Evolutionary conservation across 495 filamentous ascomycete genomes (phyloP).

Genomic region (Penicillium arizonense): DNA sequence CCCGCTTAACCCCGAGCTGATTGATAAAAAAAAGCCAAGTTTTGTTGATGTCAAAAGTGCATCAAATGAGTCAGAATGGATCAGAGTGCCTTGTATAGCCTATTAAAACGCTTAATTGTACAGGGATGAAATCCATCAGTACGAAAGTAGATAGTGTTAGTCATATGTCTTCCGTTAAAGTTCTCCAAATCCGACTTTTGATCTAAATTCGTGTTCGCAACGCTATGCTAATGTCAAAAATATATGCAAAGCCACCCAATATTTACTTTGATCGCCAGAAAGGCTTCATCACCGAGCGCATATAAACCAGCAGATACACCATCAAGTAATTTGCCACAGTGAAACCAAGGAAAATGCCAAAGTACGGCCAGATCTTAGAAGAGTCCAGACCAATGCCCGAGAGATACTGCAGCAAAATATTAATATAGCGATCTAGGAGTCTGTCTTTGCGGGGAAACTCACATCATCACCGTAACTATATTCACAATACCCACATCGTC

Average conservation of each 20-base stretch:
- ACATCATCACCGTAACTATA: constrained; percentile 58
- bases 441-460: constrained; percentile 4
- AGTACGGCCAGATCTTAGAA: constrained; percentile 63
- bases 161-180: too few species aligned
- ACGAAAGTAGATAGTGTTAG: too few species aligned
- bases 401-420: constrained; percentile 53
- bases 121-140: too few species aligned
- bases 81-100: too few species aligned
- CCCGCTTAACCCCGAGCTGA: constrained; percentile 16
- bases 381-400: constrained; percentile 58
- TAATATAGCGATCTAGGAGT: constrained; percentile 1
- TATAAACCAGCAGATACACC: constrained; percentile 55
- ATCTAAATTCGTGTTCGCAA: neutral
- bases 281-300: constrained; percentile 36
- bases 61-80: too few species aligned
- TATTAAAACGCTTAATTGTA: too few species aligned
- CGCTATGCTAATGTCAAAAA: constrained; percentile 6
- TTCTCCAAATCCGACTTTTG: neutral
- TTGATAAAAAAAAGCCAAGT: constrained; percentile 13
- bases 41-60: neutral
- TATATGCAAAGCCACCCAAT: constrained; percentile 37
- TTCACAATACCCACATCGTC: constrained; percentile 57
- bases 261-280: constrained; percentile 42
- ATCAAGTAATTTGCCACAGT: constrained; percentile 67
- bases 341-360: constrained; percentile 72